phyloP scores from a whole-genome alignment of 345 rosid genomes.

The Arabis hirsuta region DNA sequence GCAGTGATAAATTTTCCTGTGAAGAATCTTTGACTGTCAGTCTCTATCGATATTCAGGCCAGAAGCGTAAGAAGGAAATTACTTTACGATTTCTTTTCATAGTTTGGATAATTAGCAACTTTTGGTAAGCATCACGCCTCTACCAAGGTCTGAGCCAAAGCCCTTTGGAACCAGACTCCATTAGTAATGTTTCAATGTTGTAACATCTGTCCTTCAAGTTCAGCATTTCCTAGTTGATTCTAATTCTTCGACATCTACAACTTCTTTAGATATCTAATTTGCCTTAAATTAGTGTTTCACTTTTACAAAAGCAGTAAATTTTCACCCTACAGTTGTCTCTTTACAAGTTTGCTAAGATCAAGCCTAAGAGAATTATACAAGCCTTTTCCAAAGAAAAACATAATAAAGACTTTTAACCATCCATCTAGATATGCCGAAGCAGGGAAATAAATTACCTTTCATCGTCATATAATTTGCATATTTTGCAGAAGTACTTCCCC shows the following conservation, averaged over 20 bases:
- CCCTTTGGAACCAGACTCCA: neutral
- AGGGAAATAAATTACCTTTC: slow-evolving; percentile 55
- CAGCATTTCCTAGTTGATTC: neutral
- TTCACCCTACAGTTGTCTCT: neutral
- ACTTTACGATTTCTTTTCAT: neutral
- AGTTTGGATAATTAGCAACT: neutral
- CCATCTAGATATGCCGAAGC: neutral
- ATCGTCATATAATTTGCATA: slow-evolving; percentile 81
- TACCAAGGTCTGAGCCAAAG: neutral
- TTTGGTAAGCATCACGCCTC: slow-evolving; percentile 20
- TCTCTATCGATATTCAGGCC: neutral
- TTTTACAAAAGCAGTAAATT: neutral
- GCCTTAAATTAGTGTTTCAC: neutral
- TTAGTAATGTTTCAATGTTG: neutral
- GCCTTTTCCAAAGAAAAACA: neutral
- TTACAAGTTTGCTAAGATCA: too few species aligned
- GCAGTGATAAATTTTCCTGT: slow-evolving; percentile 94
- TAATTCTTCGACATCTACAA: neutral
- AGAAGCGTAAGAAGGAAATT: neutral
- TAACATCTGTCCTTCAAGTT: neutral
- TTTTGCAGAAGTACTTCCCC: slow-evolving; percentile 82
- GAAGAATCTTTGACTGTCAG: slow-evolving; percentile 17
- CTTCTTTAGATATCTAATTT: neutral
- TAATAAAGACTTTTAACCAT: neutral
- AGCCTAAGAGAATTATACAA: too few species aligned